Evolutionary conservation across 2,329 filamentous ascomycete species (phyloP).

Genomic region (Bimuria novae-zelandiae): DNA sequence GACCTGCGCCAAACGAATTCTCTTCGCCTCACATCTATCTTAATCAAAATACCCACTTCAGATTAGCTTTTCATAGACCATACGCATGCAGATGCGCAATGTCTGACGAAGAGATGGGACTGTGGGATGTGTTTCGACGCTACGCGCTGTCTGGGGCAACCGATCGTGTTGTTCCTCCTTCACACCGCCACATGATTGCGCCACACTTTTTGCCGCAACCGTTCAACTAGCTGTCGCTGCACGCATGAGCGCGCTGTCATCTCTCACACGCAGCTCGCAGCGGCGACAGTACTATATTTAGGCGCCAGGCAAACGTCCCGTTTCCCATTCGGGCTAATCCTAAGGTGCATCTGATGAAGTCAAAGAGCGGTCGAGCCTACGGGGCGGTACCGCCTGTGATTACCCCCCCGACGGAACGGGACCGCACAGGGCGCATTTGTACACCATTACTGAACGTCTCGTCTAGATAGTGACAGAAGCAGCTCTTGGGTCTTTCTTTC

Average conservation of each 20-base stretch:
- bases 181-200: conserved; percentile 1
- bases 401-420: background rate
- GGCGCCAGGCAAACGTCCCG: conserved; percentile 7
- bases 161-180: background rate
- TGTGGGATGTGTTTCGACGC: too few relatives aligned
- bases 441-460: background rate
- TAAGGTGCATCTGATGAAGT: background rate
- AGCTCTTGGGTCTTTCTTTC: background rate
- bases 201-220: conserved; percentile 3
- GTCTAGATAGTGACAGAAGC: background rate
- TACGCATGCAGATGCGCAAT: too few relatives aligned
- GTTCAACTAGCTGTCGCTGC: background rate
- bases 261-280: conserved; percentile 11
- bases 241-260: conserved; percentile 5
- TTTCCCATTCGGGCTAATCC: conserved; percentile 5
- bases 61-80: too few relatives aligned
- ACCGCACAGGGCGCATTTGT: background rate
- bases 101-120: too few relatives aligned
- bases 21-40: background rate
- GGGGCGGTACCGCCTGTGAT: background rate
- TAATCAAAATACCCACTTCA: too few relatives aligned
- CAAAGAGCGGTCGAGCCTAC: conserved; percentile 8
- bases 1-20: background rate
- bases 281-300: conserved; percentile 6
- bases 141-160: background rate